Evolutionary conservation across 352 stramenopile genomes (phyloP), one percentile per base, ranked within the genome.

Genomic region (Globisporangium sylvaticum): DNA sequence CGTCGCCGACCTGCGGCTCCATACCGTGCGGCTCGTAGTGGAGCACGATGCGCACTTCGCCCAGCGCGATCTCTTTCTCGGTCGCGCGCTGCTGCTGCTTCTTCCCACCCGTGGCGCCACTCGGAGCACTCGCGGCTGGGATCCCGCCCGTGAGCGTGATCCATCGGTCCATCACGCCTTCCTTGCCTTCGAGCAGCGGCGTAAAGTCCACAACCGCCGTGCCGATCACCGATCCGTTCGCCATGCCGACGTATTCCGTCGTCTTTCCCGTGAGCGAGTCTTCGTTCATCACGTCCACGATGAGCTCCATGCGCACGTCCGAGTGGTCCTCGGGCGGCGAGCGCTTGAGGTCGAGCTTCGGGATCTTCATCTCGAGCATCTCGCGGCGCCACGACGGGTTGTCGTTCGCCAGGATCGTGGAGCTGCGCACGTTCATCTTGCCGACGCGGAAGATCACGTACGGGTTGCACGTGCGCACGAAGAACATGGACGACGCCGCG

Each of bases 391-490:
- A 94, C 46, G 79, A 86, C 5, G 86, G 86, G 64, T 90, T 92
- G 69, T 90, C 79, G 55, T 89, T 92, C 66, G 65, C 71, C 56
- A 77, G 64, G 67, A 94, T 90, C 12, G 86, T 94, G 50, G 81
- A 77, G 65, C 80, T 90, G 56, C 86, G 86, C 29, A 74, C 68
- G 57, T 75, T 88, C 64, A 88, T 77, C 68, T 89, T 90, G 44
- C 86, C 86, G 29, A 91, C 64, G 46, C 86, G 84, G 68, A 94
- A 94, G 65, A 94, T 94, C 68, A 94, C 82, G 71, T 94, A 94
- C 32, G 86, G 84, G 52, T 92, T 92, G 70, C 86, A 94, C 39
- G 82, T 90, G 62, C 84, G 86, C 53, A 88, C 75, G 79, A 85
- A 91, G 68, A 94, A 94, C 82, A 94, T 90, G 65, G 86, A 92